Percentiles rank a stretch among this genome's conserved stretches.
These are phyloP conservation scores for Trichoderma gamsii DNA, from an alignment of 495 filamentous ascomycete genomes.

Conservation along the genomic window DNA sequence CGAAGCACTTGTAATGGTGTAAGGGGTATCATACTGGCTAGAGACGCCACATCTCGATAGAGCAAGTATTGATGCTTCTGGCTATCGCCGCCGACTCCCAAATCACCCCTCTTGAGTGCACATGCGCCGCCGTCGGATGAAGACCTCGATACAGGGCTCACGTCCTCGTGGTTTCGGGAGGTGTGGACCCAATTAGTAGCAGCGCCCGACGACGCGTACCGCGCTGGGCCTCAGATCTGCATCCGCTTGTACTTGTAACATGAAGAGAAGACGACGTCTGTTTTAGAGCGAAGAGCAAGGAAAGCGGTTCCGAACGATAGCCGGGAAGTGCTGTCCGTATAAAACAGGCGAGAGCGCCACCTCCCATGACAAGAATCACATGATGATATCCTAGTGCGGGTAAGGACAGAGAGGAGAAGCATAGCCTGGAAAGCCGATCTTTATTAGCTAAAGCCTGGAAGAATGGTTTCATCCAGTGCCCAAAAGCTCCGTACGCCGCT, in stretches of 20 bases:
- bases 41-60: background rate
- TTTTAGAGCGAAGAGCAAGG: background rate
- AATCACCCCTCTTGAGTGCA: background rate
- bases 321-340: background rate
- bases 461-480: background rate
- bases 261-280: background rate
- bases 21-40: background rate
- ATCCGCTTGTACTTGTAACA: background rate
- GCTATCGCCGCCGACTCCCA: background rate
- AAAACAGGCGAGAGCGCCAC: background rate
- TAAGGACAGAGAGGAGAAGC: background rate
- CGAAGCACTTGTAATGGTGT: too few relatives aligned
- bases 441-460: background rate
- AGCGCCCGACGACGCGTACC: background rate
- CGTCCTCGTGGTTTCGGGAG: background rate
- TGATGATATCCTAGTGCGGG: background rate
- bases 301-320: background rate
- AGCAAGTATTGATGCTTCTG: background rate
- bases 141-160: background rate
- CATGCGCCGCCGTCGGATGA: constrained; percentile 10
- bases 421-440: background rate
- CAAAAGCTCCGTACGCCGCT: background rate
- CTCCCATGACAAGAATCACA: background rate
- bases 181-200: background rate
- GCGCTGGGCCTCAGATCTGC: background rate